Base-by-base conservation (phyloP, 2,329 filamentous ascomycete species). In the Westerdykella aurantiaca region DNA sequence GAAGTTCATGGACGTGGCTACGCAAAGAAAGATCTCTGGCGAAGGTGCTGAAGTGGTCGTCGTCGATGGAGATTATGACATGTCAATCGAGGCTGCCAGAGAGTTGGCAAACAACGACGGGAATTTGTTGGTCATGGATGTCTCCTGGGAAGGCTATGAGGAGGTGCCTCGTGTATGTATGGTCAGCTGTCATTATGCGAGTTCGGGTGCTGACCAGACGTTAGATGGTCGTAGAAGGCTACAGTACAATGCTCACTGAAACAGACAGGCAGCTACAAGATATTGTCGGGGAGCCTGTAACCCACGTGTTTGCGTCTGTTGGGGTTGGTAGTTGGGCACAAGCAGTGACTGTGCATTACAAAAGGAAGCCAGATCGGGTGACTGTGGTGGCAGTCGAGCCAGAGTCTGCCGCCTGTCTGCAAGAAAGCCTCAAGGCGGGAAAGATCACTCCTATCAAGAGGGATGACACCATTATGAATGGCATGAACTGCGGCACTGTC, bases 191-290 rank as follows among this genome's bases (percentile, higher is more conserved):
- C 14, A 29, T 7, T 2, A 37, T 33, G n/a, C 16, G 16, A 31
- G 5, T 31, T 29, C 25, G 25, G 25, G 10, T 38, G 41, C 39
- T 44, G 31, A 57, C 46, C 50, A 31, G 1, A 18, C n/a, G 35
- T 11, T 38, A 78, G 63, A 89, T 83, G 81, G 84, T 90, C 17
- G 83, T 88, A 0, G 81, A 91, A 47, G 87, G 87, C 0, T 93
- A 91, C 55, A 73, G 73, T 4, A 88, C 85, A 0, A 83, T 90
- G 76, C 70, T 90, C 48, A 61, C 67, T 3, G 87, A 93, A 57
- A 70, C 80, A 0, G 83, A 88, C 39, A 60, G 71, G 16, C 85
- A 90, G 56, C 57, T 83, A 9, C 58, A 72, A 0, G 64, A 67
- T 0, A 51, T 69, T 0, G 47, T 43, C 1, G 60, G 67, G 0